Evolutionary conservation across 1,284 basidiomycete species (phyloP).

Genomic region (Violaceomyces palustris): DNA sequence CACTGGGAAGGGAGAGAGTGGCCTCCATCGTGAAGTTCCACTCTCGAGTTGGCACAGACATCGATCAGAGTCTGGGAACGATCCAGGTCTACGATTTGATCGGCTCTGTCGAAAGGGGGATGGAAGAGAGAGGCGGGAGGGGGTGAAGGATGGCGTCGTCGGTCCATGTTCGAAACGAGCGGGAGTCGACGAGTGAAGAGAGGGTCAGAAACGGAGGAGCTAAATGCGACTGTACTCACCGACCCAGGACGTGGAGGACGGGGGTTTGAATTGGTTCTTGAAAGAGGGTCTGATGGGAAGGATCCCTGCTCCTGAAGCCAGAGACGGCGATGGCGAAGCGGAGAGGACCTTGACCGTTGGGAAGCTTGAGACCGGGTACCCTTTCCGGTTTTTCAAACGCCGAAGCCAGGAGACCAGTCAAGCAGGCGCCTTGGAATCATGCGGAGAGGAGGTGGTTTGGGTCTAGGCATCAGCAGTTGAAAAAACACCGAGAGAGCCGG

Average conservation of each 20-base stretch:
- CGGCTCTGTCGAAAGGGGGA: constrained; percentile 5
- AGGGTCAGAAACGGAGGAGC: too few species aligned
- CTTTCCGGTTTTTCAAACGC: constrained; percentile 41
- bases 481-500: too few species aligned
- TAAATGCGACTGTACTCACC: constrained; percentile 2
- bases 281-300: constrained; percentile 31
- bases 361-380: constrained; percentile 25
- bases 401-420: constrained; percentile 39
- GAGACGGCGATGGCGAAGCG: constrained; percentile 46
- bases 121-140: too few species aligned
- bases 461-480: background rate
- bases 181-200: too few species aligned
- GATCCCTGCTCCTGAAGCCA: constrained; percentile 42
- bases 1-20: constrained; percentile 47
- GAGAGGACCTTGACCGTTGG: constrained; percentile 26
- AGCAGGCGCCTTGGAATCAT: constrained; percentile 29
- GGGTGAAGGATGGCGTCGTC: constrained; percentile 4
- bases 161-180: too few species aligned
- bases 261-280: constrained; percentile 40
- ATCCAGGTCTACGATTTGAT: constrained; percentile 38
- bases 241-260: constrained; percentile 37
- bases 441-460: too few species aligned
- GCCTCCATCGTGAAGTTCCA: constrained; percentile 49
- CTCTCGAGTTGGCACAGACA: constrained; percentile 31
- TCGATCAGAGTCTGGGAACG: constrained; percentile 40